A percentile compares a stretch with the other conserved stretches of the same genome.
phyloP scores from a whole-genome alignment of 192 early-diverging fungal genomes.

The Rhizophagus sp. region DNA sequence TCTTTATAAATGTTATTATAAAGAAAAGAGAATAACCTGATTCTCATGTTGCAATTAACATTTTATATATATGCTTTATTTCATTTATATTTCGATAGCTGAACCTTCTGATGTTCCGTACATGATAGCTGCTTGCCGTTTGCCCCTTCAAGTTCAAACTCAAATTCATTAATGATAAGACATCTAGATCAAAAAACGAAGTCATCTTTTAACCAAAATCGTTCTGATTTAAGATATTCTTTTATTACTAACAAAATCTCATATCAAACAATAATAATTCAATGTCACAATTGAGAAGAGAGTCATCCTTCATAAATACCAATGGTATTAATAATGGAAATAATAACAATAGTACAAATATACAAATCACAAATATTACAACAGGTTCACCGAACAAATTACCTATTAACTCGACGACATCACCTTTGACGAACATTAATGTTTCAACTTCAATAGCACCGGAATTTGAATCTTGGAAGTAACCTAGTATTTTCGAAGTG shows the following conservation, averaged over 20 bases:
- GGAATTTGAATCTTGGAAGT: slow-evolving; percentile 1
- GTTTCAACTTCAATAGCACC: background rate
- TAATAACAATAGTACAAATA: background rate
- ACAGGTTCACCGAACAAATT: background rate
- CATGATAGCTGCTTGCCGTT: background rate
- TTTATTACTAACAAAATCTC: background rate
- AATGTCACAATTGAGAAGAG: no score
- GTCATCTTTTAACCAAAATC: no score
- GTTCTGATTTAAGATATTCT: no score
- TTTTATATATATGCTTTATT: background rate
- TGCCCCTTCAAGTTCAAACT: background rate
- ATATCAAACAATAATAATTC: no score
- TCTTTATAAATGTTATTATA: background rate
- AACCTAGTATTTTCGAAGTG: background rate
- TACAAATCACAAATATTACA: background rate
- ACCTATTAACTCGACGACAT: background rate
- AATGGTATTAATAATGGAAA: no score
- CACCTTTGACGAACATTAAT: background rate
- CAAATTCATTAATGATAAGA: no score
- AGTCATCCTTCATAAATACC: no score
- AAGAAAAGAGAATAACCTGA: background rate
- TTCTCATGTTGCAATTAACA: background rate
- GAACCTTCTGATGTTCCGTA: background rate
- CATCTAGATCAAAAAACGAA: no score
- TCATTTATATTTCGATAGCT: background rate